Percentiles rank a stretch among this genome's conserved stretches.
phyloP scores from a whole-genome alignment of 2,329 filamentous ascomycete species.

The Sarocladiaceae sp. region DNA sequence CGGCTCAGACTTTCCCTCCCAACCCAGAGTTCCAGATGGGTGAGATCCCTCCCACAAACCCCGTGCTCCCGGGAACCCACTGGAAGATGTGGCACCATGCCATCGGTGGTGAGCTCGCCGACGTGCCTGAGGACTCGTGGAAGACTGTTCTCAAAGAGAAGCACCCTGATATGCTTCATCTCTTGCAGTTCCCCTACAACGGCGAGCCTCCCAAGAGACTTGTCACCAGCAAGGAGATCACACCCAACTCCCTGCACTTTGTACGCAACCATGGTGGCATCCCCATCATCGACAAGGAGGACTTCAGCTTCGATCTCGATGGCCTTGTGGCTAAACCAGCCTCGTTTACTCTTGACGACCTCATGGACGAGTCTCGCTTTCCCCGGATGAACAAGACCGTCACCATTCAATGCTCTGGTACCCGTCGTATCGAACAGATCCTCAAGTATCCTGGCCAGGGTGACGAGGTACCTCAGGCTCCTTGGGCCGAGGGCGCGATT shows the following conservation, averaged over 20 bases:
- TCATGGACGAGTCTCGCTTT: constrained; percentile 57
- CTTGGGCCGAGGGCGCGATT: constrained; percentile 65
- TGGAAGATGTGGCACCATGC: constrained; percentile 59
- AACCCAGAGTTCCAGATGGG: constrained; percentile 52
- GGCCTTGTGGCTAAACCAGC: constrained; percentile 58
- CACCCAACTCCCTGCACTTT: constrained; percentile 56
- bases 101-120: constrained; percentile 30
- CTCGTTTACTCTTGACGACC: constrained; percentile 51
- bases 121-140: constrained; percentile 56
- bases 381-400: constrained; percentile 54
- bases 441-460: constrained; percentile 61
- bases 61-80: constrained; percentile 49
- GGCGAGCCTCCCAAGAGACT: constrained; percentile 58
- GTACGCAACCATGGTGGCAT: constrained; percentile 71
- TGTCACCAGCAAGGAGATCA: constrained; percentile 51
- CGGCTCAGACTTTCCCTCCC: constrained; percentile 23
- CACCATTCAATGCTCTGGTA: constrained; percentile 66
- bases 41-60: constrained; percentile 53
- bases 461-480: constrained; percentile 52
- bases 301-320: constrained; percentile 51
- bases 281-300: constrained; percentile 56
- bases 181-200: constrained; percentile 61
- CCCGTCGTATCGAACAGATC: constrained; percentile 66
- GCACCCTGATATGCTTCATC: constrained; percentile 55
- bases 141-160: constrained; percentile 52